Percentiles rank a stretch among this genome's conserved stretches.
Evolutionary conservation across 192 early-diverging fungal species (phyloP).

Genomic region (Entomortierella chlamydospora): DNA sequence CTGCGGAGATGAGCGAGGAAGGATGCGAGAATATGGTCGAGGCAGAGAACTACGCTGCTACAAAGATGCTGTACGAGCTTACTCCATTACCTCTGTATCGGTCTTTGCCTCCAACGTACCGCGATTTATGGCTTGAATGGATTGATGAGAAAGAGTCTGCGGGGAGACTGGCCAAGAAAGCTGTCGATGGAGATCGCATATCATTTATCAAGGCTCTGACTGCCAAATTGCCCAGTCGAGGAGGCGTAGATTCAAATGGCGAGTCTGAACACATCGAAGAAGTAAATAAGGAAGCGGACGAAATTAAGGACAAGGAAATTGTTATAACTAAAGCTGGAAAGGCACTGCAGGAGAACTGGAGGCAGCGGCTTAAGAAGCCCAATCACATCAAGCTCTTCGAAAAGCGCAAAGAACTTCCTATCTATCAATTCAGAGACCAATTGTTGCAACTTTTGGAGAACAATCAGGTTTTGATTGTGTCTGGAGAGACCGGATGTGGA

Average conservation of each 20-base stretch:
- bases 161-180: slow-evolving; percentile 40
- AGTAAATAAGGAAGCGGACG: not conserved
- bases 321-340: slow-evolving; percentile 23
- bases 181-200: slow-evolving; percentile 36
- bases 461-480: slow-evolving; percentile 77
- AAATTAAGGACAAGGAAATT: not conserved
- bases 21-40: slow-evolving; percentile 56
- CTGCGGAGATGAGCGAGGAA: slow-evolving; percentile 48
- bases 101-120: slow-evolving; percentile 65
- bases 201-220: slow-evolving; percentile 38
- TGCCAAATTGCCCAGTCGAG: slow-evolving; percentile 26
- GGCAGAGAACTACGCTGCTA: slow-evolving; percentile 65
- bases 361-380: slow-evolving; percentile 22
- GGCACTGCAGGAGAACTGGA: slow-evolving; percentile 31
- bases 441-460: slow-evolving; percentile 61
- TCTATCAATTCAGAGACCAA: slow-evolving; percentile 65
- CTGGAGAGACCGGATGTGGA: slow-evolving; percentile 83
- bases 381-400: slow-evolving; percentile 47
- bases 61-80: slow-evolving; percentile 61
- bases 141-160: slow-evolving; percentile 52
- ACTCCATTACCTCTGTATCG: slow-evolving; percentile 63
- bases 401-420: slow-evolving; percentile 71
- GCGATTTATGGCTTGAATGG: slow-evolving; percentile 70
- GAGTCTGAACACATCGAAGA: slow-evolving; percentile 8
- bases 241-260: not conserved